Evolutionary conservation across 1,284 basidiomycete species (phyloP), one percentile per base, ranked within the genome.

Genomic region (Cutaneotrichosporon sp.): DNA sequence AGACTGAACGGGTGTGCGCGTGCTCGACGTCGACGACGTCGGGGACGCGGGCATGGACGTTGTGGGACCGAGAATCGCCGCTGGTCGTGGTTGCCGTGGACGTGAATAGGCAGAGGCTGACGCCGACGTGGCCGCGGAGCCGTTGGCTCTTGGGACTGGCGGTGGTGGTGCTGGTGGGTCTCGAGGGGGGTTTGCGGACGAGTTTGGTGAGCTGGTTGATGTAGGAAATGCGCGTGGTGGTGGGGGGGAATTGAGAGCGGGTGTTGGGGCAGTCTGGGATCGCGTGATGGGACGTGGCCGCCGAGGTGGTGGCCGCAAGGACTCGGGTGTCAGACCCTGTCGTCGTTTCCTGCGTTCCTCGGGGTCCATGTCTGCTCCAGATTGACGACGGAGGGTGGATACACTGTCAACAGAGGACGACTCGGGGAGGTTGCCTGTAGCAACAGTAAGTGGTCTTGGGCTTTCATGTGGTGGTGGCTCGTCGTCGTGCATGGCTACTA

Each of bases 1-100:
- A 1, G 71, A 68, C 49, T 49, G 52, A 3, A 54, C 52, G 7
- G 43, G 52, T 8, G 41, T 49, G n/a, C 42, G 41, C 3, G 46
- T 17, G 38, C 41, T 41, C 17, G 44, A 43, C 9, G 23, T 10
- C 8, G 52, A 44, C n/a, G 52, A 49, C 13, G 45, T 17, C 30
- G 51, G 51, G 15, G 51, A 52, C 13, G 45, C 41, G 18, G 41
- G 40, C 12, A 30, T 42, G 15, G 48, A 36, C 8, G 30, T n/a
- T 13, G 30, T 13, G n/a, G 45, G 15, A n/a, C 36, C 35, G 10
- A 35, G 22, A 10, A 30, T 30, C 33, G 43, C 18, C 12, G 30
- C 23, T 18, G 43, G 22, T 47, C 35, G 35, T 38, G 20, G 46
- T 23, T 18, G 35, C 23, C 36, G 14, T 47, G 23, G 35, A 15